phyloP scores from a whole-genome alignment of 2,329 filamentous ascomycete species.

The Aureobasidium sp. region DNA sequence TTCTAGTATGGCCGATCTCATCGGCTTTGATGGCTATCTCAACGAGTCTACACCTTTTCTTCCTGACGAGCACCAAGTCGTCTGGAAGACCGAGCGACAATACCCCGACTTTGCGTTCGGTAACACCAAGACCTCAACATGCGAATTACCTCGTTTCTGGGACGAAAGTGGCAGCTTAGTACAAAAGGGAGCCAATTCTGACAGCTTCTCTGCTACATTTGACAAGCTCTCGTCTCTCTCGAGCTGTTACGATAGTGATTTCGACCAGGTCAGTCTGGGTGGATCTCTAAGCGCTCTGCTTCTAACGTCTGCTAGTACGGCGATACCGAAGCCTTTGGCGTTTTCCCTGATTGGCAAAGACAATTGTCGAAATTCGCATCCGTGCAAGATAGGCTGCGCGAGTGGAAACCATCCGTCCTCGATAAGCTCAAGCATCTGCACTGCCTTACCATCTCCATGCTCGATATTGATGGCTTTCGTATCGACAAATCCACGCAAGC shows the following conservation, averaged over 20 bases:
- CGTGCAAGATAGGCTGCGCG: constrained; percentile 59
- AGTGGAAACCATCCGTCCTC: constrained; percentile 54
- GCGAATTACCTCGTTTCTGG: constrained; percentile 55
- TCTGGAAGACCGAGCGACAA: constrained; percentile 48
- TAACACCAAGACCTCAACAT: constrained; percentile 45
- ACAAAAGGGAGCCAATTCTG: constrained; percentile 15
- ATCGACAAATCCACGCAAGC: constrained; percentile 61
- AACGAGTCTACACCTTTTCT: constrained; percentile 53
- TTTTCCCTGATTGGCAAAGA: constrained; percentile 56
- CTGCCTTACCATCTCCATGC: constrained; percentile 54
- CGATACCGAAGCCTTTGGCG: constrained; percentile 56
- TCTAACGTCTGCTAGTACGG: constrained; percentile 43
- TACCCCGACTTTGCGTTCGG: constrained; percentile 54
- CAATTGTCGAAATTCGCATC: constrained; percentile 60
- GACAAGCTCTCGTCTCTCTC: constrained; percentile 41
- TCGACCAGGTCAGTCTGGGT: constrained; percentile 35
- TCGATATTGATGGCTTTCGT: constrained; percentile 62
- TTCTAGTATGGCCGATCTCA: constrained; percentile 49
- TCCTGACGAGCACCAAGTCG: constrained; percentile 49
- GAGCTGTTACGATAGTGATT: constrained; percentile 25
- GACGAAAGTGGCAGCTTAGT: constrained; percentile 43
- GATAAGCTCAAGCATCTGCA: constrained; percentile 54
- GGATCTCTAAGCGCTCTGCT: constrained; percentile 22
- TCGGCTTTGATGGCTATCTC: constrained; percentile 55
- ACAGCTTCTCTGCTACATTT: constrained; percentile 24